Evolutionary conservation across 2,329 filamentous ascomycete species (phyloP), one percentile per base, ranked within the genome.

Genomic region (Calonectria pseudoturangicola): DNA sequence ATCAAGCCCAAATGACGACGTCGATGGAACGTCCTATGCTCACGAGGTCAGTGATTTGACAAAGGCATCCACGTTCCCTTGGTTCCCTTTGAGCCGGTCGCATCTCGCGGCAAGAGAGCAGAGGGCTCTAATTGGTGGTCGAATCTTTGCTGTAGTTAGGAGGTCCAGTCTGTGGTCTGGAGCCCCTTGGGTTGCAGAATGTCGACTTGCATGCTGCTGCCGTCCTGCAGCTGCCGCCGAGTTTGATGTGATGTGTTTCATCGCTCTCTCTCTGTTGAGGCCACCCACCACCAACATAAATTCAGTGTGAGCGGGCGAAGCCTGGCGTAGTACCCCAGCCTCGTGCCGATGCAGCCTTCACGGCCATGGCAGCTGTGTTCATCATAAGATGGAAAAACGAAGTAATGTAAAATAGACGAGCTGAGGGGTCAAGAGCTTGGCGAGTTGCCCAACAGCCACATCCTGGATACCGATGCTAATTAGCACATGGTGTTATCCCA

Each of bases 161-260:
- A 43, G 27, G n/a, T 68, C 48, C 30, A 64, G 64, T 68, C 45
- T 66, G 50, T 30, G 63, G 64, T 68, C 54, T 66, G 43, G 58
- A 72, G 33, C 50, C 28, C 33, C 30, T 27, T 25, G 56, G 65
- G 47, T 25, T 47, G 41, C 56, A 62, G 51, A 21, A 39, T 50
- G 51, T 21, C 41, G 33, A 45, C 51, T 33, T 60, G 64, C 64
- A 63, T 68, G 25, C 58, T 63, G 48, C 28, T 56, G 56, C 28
- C 15, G 56, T 45, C 47, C 54, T 64, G 47, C 58, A 54, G 56
- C 56, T 48, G 36, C 43, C 56, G 25, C 21, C 41, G 25, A 54
- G 28, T 50, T 62, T 56, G 58, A 47, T 54, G 41, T 54, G 43
- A 36, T 27, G 36, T 28, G 65, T 68, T 67, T 72, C 70, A 72